Conservation (phyloP, 768 basidiomycete genomes). For the Suillus lakei region DNA sequence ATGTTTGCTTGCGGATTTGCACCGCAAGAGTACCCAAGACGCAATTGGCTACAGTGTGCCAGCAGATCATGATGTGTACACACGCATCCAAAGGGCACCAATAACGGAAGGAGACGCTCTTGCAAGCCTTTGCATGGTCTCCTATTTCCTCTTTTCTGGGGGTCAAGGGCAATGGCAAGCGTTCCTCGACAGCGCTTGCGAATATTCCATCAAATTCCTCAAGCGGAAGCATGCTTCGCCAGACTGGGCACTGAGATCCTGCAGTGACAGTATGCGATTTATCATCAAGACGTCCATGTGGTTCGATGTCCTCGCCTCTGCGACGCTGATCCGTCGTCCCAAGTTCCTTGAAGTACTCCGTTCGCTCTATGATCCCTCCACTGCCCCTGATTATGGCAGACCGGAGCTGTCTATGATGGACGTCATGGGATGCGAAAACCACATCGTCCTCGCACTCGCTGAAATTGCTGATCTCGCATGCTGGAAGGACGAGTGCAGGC, state of each 20-base stretch:
- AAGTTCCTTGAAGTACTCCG: constrained; percentile 56
- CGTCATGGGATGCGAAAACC: constrained; percentile 88
- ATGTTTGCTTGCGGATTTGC: constrained; percentile 64
- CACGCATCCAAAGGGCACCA: constrained; percentile 28
- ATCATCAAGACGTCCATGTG: constrained; percentile 85
- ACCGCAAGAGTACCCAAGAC: constrained; percentile 39
- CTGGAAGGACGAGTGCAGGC: constrained; percentile 60
- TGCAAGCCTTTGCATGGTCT: constrained; percentile 76
- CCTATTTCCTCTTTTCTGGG: constrained; percentile 80
- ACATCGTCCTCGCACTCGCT: constrained; percentile 78
- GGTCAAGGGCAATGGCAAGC: constrained; percentile 71
- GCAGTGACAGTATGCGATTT: constrained; percentile 60
- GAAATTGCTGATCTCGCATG: constrained; percentile 66
- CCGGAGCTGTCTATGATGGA: constrained; percentile 73
- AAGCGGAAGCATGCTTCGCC: constrained; percentile 41
- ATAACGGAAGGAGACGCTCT: constrained; percentile 71
- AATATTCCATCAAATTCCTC: constrained; percentile 57
- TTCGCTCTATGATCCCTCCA: constrained; percentile 49
- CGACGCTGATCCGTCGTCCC: constrained; percentile 63
- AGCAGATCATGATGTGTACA: constrained; percentile 29
- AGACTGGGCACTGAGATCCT: constrained; percentile 48
- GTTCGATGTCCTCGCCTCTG: constrained; percentile 85
- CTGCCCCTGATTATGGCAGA: constrained; percentile 34
- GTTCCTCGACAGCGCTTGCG: constrained; percentile 66
- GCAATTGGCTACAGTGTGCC: constrained; percentile 18